These are phyloP conservation scores for Penicillium sp. DNA, from an alignment of 2,329 filamentous ascomycete species.

Conservation along the genomic window DNA sequence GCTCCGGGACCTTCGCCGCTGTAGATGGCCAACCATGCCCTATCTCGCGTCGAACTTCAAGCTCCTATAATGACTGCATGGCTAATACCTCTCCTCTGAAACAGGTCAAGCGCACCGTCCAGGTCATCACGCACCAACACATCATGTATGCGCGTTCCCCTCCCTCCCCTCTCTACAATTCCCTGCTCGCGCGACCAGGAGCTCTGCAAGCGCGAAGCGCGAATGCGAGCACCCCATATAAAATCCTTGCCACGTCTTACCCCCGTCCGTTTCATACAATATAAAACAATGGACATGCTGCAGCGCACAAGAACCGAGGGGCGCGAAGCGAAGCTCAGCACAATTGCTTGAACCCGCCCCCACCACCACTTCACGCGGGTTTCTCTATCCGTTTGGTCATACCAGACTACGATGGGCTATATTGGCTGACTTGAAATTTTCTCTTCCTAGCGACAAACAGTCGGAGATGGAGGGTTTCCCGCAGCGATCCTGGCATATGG, in stretches of 20 bases:
- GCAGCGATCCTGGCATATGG: slow-evolving; percentile 88
- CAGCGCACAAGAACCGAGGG: not conserved
- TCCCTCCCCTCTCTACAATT: slow-evolving; percentile 4
- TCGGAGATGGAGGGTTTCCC: slow-evolving; percentile 83
- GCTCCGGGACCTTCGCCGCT: not conserved
- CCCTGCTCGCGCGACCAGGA: not conserved
- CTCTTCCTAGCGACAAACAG: slow-evolving; percentile 64
- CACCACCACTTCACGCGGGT: not conserved
- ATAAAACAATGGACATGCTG: not conserved
- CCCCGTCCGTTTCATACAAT: not conserved
- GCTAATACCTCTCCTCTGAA: slow-evolving; percentile 20
- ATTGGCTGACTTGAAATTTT: slow-evolving; percentile 7
- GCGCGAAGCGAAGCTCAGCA: not conserved
- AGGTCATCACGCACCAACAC: slow-evolving; percentile 87
- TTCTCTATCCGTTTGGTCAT: not conserved
- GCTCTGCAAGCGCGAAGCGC: not conserved
- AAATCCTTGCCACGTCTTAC: not conserved
- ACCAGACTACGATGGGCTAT: not conserved
- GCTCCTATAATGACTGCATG: not conserved
- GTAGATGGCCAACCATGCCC: not conserved
- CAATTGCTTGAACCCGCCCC: not conserved
- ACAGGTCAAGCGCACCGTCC: slow-evolving; percentile 77
- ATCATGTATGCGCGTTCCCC: slow-evolving; percentile 64
- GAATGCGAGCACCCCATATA: not conserved
- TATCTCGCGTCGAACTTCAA: not conserved